Evolutionary conservation across 306 rosid species (phyloP).

Genomic region (Castanospermum australe): DNA sequence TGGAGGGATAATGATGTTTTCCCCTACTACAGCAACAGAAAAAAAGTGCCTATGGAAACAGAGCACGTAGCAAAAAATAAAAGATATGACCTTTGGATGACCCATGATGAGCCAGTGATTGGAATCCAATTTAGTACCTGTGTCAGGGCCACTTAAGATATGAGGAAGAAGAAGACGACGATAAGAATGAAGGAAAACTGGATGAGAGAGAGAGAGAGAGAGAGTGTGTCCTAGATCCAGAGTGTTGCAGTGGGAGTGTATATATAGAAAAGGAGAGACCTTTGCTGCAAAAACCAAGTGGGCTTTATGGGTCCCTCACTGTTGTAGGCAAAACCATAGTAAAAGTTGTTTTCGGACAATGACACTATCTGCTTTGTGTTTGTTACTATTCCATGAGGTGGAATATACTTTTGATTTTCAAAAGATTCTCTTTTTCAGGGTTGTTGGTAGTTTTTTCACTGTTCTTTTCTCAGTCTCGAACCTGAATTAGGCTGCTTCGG

Average conservation of each 20-base stretch:
- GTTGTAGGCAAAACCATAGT: background rate
- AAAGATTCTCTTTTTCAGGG: background rate
- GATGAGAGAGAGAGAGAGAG: background rate
- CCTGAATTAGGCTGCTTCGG: no score
- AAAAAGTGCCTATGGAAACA: background rate
- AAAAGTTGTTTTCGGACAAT: background rate
- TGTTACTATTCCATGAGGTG: background rate
- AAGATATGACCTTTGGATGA: background rate
- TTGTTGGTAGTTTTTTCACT: conserved; percentile 7
- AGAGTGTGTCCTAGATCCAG: conserved; percentile 33
- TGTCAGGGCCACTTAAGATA: conserved; percentile 24
- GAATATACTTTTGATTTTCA: conserved; percentile 11
- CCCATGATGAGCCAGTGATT: background rate
- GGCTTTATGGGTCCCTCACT: background rate
- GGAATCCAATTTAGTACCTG: conserved; percentile 40
- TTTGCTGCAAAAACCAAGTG: background rate
- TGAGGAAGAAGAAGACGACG: background rate
- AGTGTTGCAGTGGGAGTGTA: background rate
- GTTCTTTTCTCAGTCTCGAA: background rate
- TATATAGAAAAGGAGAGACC: conserved; percentile 28
- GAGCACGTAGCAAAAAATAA: background rate
- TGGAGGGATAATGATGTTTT: background rate
- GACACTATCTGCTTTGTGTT: background rate
- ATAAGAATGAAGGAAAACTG: background rate
- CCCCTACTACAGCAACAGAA: background rate